A percentile compares a stretch with the other conserved stretches of the same genome.
Conservation (phyloP, 2,329 filamentous ascomycete genomes). For the Phialemonium atrogriseum region DNA sequence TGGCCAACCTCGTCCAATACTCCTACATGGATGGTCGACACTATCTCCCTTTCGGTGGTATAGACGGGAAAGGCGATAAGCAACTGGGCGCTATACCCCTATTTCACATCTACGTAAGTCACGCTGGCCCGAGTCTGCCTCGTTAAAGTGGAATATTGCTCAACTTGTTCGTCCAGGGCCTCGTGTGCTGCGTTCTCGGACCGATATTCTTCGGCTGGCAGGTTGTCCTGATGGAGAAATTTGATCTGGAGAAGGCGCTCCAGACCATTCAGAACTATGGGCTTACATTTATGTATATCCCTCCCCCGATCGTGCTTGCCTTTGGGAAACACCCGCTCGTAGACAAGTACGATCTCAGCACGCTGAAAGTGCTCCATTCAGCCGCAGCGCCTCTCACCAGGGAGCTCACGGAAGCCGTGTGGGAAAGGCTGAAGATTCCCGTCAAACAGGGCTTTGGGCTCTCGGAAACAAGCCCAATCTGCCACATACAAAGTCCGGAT, state of each 20-base stretch:
- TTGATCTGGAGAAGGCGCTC: constrained; percentile 76
- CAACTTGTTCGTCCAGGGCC: constrained; percentile 34
- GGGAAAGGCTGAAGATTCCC: constrained; percentile 63
- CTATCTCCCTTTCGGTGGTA: constrained; percentile 48
- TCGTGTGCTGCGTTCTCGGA: constrained; percentile 66
- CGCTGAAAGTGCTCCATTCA: constrained; percentile 75
- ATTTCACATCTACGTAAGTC: constrained; percentile 77
- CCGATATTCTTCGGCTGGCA: constrained; percentile 57
- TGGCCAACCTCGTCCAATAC: constrained; percentile 61
- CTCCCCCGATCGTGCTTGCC: constrained; percentile 74
- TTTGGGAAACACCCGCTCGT: constrained; percentile 74
- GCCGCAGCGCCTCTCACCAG: constrained; percentile 78
- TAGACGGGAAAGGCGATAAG: constrained; percentile 58
- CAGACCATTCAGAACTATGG: constrained; percentile 63
- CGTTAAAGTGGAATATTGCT: too few species aligned
- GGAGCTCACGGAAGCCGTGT: constrained; percentile 71
- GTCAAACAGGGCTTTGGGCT: constrained; percentile 93
- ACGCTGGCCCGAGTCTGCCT: too few species aligned
- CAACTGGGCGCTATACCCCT: constrained; percentile 77
- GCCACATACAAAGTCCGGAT: constrained; percentile 63
- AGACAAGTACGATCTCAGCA: constrained; percentile 71
- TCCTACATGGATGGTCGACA: constrained; percentile 43
- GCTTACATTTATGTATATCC: constrained; percentile 73
- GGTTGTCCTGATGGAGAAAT: constrained; percentile 66
- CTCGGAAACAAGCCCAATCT: constrained; percentile 76